Evolutionary conservation across 2,329 filamentous ascomycete genomes (phyloP), one percentile per base, ranked within the genome.

Genomic region (Aphanocladium album): DNA sequence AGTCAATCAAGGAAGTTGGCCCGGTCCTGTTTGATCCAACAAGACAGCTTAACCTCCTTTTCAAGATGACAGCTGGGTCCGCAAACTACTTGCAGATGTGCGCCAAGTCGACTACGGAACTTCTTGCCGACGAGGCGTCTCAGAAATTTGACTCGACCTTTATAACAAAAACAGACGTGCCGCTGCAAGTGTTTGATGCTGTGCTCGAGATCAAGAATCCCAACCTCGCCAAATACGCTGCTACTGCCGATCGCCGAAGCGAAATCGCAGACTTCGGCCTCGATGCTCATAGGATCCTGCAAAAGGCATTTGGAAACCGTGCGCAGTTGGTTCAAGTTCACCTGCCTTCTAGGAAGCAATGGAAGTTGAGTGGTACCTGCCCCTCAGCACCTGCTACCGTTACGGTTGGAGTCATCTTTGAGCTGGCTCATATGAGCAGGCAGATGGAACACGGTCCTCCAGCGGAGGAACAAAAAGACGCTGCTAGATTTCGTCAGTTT

Each of bases 51-150:
- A 99, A 99, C 67, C 69, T 98, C 21, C 77, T 96, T 6, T 97
- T 88, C 77, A 97, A 96, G 74, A 96, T 97, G 89, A 89, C 86
- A 0, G 76, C 85, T 16, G 96, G 89, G 88, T 95, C 93, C 9
- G 96, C 93, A 66, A 77, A 77, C 25, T 74, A 88, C 61, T 79
- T 99, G 47, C 86, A 86, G 51, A 82, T 87, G 57, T 88, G 96
- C 70, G 91, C 93, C 45, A 85, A 81, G 63, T 81, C 84, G 47
- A 93, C 92, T 0, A 78, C 95, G 27, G 82, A 84, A 21, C 87
- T 92, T 69, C 81, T 98, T 9, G 89, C 89, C 61, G 87, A 95
- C 68, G 83, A 84, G 51, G 77, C 84, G 2, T 83, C 86, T 43
- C 89, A 96, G 69, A 90, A 93, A 62, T 98, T 98, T 67, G 89